Evolutionary conservation across 805 yeast species (phyloP), one percentile per base, ranked within the genome.

Genomic region (Isabelozyma gotoi): DNA sequence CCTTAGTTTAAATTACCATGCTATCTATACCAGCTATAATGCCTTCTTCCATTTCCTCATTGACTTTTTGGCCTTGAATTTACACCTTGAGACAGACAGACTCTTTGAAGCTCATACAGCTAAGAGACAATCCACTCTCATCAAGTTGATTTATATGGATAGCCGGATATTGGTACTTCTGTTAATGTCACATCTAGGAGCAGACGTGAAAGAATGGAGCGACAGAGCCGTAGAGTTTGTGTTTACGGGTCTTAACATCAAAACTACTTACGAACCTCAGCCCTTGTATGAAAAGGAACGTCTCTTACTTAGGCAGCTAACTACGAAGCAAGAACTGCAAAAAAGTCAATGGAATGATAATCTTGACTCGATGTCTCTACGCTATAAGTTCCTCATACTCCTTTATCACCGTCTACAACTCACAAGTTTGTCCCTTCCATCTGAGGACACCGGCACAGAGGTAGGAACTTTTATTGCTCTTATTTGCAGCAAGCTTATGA

Each of bases 231-330:
- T 58, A 7, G 68, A 63, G 36, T 56, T 39, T 34, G 40, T 53
- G 0, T 62, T 69, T 40, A 55, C 57, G 31, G 74, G 74, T 1
- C 47, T 68, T 10, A 50, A 51, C 1, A 19, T 44, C 5, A 47
- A 43, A 11, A 45, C 47, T 29, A 39, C 8, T 2, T 38, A 46
- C 18, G 36, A 39, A n/a, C 63, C 65, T 0, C 34, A 37, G n/a
- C 53, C 65, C 0, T 60, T 61, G 37, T 67, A 56, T 40, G 42
- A 45, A 7, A 45, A 64, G 18, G 74, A 68, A 51, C 19, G 68
- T 62, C n/a, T n/a, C 1, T 33, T 43, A 7, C 38, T 44, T 0
- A 44, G 38, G 21, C 54, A 52, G 3, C 34, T 49, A 12, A 43
- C 38, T 38, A 44, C 35, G 4, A 40, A 34, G n/a, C n/a, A n/a